Base-by-base conservation (phyloP, 495 filamentous ascomycete genomes). In the Entonaema liquescens region DNA sequence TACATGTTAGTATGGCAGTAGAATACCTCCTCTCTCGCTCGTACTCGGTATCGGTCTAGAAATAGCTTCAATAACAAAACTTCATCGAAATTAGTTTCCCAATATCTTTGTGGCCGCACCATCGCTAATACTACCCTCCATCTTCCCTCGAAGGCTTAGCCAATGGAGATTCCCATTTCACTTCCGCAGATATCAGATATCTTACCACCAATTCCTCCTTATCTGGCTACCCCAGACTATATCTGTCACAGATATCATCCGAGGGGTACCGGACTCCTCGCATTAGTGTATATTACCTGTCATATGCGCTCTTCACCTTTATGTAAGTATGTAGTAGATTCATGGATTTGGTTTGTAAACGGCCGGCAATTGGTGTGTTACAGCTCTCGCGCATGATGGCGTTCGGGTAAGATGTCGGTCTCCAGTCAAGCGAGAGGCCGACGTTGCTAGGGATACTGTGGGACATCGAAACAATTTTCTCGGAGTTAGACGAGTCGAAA, bases 331-430 rank as follows among this genome's bases (percentile, higher is more conserved):
- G 7, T 31, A 31, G 29, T 31, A 29, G 17, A 29, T 17, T 26
- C n/a, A 54, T 44, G 36, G 55, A 68, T 53, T 44, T 61, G 5
- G 53, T 29, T 50, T 52, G 1, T 62, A 65, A 29, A 8, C 57
- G 49, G 56, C 11, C 65, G 65, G 61, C 65, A 66, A 52, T 68
- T 65, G 57, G 70, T 62, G 70, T 65, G 61, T 68, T 57, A 38
- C 65, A 65, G 17, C 65, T 54, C 70, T 68, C 65, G 63, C 68
- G 70, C 70, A 73, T 62, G 57, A 55, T 53, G 70, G 61, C 57
- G 40, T 49, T 53, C 65, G 65, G 65, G 64, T 63, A 68, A 61
- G 64, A 64, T 50, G 40, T 67, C 21, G 19, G 13, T 49, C 44
- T 58, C 52, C 52, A 12, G 52, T 63, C 42, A 35, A 55, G 36